phyloP scores from a whole-genome alignment of 495 filamentous ascomycete genomes.

The Pseudoneurospora amorphoporcata region DNA sequence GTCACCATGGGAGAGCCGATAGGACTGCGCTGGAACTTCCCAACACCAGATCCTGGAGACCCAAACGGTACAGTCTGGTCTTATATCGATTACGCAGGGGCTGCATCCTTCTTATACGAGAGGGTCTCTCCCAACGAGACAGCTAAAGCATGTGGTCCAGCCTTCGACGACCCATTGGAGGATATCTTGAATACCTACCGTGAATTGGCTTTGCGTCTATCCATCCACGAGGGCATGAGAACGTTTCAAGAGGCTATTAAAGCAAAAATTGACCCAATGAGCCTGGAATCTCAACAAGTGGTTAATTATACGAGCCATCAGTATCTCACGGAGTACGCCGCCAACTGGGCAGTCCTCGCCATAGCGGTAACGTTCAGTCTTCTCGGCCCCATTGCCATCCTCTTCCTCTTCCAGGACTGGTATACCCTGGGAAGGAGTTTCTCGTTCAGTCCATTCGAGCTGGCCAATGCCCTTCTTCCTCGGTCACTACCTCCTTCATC shows the following conservation, averaged over 20 bases:
- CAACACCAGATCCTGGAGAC: background rate
- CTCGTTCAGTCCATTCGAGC: background rate
- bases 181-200: background rate
- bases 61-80: background rate
- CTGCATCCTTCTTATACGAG: background rate
- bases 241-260: no score
- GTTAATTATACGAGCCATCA: background rate
- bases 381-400: background rate
- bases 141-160: background rate
- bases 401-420: background rate
- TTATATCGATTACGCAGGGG: background rate
- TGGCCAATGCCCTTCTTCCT: background rate
- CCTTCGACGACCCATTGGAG: background rate
- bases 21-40: background rate
- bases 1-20: accelerated
- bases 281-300: no score
- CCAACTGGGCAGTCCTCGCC: background rate
- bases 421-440: background rate
- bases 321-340: background rate
- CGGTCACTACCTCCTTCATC: background rate
- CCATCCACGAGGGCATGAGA: background rate
- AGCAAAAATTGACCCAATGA: no score
- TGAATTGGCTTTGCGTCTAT: background rate
- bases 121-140: no score
- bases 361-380: background rate